These are phyloP conservation scores for Trichophyton rubrum DNA, from an alignment of 2,329 filamentous ascomycete species.

Conservation along the genomic window DNA sequence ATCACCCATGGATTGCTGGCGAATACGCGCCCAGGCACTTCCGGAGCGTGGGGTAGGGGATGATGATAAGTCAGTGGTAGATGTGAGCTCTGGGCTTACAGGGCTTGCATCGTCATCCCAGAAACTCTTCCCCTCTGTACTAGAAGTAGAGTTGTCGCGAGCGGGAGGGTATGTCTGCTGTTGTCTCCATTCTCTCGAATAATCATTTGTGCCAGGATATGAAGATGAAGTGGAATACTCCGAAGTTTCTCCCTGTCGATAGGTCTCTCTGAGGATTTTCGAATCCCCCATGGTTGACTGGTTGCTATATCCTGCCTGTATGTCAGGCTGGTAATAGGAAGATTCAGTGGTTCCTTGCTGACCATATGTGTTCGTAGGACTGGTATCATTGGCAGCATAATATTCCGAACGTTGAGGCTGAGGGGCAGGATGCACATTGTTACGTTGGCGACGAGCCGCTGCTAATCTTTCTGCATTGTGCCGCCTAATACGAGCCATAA, in stretches of 20 bases:
- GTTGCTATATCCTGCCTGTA: not conserved
- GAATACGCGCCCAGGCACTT: conserved; percentile 29
- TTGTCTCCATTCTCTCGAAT: not conserved
- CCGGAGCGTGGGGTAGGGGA: conserved; percentile 10
- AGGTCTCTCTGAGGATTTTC: conserved; percentile 7
- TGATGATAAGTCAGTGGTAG: conserved; percentile 7
- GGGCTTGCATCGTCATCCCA: conserved; percentile 28
- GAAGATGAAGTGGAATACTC: not conserved
- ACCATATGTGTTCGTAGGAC: conserved; percentile 4
- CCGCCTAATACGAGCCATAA: not conserved
- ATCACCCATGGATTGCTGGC: conserved; percentile 10
- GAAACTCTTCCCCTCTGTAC: conserved; percentile 16
- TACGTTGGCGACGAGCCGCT: not conserved
- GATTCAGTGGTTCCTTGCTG: not conserved
- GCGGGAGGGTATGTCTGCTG: not conserved
- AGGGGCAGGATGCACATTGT: not conserved
- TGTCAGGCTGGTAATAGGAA: not conserved
- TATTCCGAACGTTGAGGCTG: not conserved
- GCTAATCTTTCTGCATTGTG: not conserved
- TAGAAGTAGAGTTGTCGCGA: not conserved
- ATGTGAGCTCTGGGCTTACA: conserved; percentile 9
- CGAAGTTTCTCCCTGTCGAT: conserved; percentile 5
- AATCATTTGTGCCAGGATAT: not conserved
- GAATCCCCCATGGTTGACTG: conserved; percentile 3
- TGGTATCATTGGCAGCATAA: conserved; percentile 6